Percentiles rank a stretch among this genome's conserved stretches.
phyloP scores from a whole-genome alignment of 192 early-diverging fungal species.

The Mycoemilia scoparia region DNA sequence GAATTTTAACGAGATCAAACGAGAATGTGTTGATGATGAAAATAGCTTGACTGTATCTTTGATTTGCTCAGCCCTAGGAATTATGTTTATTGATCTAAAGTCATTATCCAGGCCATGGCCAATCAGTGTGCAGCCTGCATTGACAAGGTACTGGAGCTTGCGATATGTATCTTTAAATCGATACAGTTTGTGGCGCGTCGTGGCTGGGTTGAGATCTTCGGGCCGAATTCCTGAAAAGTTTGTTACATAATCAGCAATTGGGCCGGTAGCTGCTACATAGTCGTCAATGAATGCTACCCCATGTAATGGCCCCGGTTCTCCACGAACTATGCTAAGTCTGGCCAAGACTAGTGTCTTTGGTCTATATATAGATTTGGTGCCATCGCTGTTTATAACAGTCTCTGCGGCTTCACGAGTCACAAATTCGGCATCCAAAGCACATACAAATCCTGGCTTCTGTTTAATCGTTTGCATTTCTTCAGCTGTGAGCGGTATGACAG shows the following conservation, averaged over 20 bases:
- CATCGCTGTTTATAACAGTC: slow-evolving; percentile 81
- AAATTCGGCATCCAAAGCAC: slow-evolving; percentile 88
- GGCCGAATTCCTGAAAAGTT: slow-evolving; percentile 86
- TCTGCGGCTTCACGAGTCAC: slow-evolving; percentile 73
- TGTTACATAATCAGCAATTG: slow-evolving; percentile 80
- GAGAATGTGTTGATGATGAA: slow-evolving; percentile 25
- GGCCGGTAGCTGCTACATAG: slow-evolving; percentile 71
- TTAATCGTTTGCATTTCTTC: slow-evolving; percentile 18
- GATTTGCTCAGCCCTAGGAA: slow-evolving; percentile 66
- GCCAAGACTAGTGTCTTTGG: slow-evolving; percentile 71
- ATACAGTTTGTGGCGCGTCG: slow-evolving; percentile 61
- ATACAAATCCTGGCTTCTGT: slow-evolving; percentile 10
- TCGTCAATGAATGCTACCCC: slow-evolving; percentile 91
- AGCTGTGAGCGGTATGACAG: slow-evolving; percentile 8
- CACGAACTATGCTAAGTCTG: slow-evolving; percentile 77
- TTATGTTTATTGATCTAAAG: slow-evolving; percentile 84
- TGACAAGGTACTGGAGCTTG: slow-evolving; percentile 75
- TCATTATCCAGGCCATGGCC: slow-evolving; percentile 93
- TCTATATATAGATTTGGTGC: slow-evolving; percentile 62
- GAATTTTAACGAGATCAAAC: slow-evolving; percentile 64
- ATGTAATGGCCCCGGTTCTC: slow-evolving; percentile 43
- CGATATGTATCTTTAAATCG: slow-evolving; percentile 87
- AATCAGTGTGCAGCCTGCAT: slow-evolving; percentile 79
- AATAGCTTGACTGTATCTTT: slow-evolving; percentile 92
- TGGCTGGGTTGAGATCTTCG: slow-evolving; percentile 59